Percentiles rank a stretch among this genome's conserved stretches.
phyloP scores from a whole-genome alignment of 768 basidiomycete genomes.

The Mycena albidolilacea region DNA sequence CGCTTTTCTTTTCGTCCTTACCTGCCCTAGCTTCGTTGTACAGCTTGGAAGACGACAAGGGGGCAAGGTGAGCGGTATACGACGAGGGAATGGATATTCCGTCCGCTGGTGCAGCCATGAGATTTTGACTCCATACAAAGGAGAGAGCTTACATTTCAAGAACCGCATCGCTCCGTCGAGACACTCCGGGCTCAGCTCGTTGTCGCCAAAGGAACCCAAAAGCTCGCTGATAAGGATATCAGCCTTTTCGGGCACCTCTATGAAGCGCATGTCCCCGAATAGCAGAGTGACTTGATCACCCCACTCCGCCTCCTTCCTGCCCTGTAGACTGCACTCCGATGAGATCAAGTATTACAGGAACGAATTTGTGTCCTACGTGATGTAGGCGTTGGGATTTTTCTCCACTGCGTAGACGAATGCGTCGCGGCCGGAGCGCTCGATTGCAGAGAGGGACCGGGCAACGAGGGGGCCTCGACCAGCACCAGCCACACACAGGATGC shows the following conservation, averaged over 20 bases:
- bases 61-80: slow-evolving; percentile 95
- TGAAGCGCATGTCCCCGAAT: slow-evolving; percentile 94
- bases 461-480: slow-evolving; percentile 97
- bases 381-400: slow-evolving; percentile 96
- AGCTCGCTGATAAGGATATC: slow-evolving; percentile 98
- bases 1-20: slow-evolving; percentile 73
- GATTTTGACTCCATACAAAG: not conserved
- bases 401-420: slow-evolving; percentile 90
- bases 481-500: slow-evolving; percentile 92
- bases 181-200: slow-evolving; percentile 98
- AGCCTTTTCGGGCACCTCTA: slow-evolving; percentile 87
- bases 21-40: slow-evolving; percentile 83
- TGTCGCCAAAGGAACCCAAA: slow-evolving; percentile 97
- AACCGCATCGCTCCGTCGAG: slow-evolving; percentile 96
- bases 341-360: slow-evolving; percentile 27
- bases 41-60: slow-evolving; percentile 93
- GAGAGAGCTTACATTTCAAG: slow-evolving; percentile 81
- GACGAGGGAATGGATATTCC: slow-evolving; percentile 98
- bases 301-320: slow-evolving; percentile 88
- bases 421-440: slow-evolving; percentile 73
- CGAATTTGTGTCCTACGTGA: slow-evolving; percentile 75
- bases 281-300: slow-evolving; percentile 81
- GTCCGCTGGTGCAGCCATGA: slow-evolving; percentile 66
- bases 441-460: slow-evolving; percentile 83
- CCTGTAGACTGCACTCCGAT: slow-evolving; percentile 78